These are phyloP conservation scores for Hebeloma cylindrosporum DNA, from an alignment of 768 basidiomycete species.

Conservation along the genomic window DNA sequence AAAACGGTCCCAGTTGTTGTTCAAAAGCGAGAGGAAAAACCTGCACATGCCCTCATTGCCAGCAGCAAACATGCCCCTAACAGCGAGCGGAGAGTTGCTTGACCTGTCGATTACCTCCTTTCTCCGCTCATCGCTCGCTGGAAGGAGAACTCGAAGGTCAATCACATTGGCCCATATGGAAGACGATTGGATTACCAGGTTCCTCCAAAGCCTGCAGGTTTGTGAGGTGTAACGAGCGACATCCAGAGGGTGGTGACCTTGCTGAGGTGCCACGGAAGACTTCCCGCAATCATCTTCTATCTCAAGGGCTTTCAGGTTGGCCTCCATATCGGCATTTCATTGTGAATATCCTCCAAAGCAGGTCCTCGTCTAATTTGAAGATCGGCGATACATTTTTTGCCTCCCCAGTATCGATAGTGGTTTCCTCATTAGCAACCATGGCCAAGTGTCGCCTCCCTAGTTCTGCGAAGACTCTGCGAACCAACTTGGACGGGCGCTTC, in stretches of 20 bases:
- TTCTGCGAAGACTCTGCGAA: too few relatives aligned
- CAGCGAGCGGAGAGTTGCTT: background rate
- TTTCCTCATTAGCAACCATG: too few relatives aligned
- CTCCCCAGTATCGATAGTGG: too few relatives aligned
- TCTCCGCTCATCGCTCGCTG: background rate
- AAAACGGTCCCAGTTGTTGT: slow-evolving; percentile 4
- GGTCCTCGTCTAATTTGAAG: too few relatives aligned
- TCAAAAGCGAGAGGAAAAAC: slow-evolving; percentile 6
- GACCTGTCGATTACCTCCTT: slow-evolving; percentile 2
- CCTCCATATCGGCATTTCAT: too few relatives aligned
- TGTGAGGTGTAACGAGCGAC: slow-evolving; percentile 6
- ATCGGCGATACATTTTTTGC: too few relatives aligned
- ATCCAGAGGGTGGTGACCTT: slow-evolving; percentile 4
- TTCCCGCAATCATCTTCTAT: too few relatives aligned
- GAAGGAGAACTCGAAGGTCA: slow-evolving; percentile 3
- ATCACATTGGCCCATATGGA: slow-evolving; percentile 9
- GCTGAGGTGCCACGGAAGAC: too few relatives aligned
- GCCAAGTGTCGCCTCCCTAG: too few relatives aligned
- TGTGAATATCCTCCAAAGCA: too few relatives aligned
- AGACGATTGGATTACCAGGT: background rate
- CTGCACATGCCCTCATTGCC: background rate
- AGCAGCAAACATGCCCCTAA: background rate
- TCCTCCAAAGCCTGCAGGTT: slow-evolving; percentile 3
- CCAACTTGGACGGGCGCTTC: too few relatives aligned
- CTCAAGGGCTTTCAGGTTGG: too few relatives aligned